These are phyloP conservation scores for Citrullus colocynthis DNA, from an alignment of 306 rosid genomes.

Conservation along the genomic window DNA sequence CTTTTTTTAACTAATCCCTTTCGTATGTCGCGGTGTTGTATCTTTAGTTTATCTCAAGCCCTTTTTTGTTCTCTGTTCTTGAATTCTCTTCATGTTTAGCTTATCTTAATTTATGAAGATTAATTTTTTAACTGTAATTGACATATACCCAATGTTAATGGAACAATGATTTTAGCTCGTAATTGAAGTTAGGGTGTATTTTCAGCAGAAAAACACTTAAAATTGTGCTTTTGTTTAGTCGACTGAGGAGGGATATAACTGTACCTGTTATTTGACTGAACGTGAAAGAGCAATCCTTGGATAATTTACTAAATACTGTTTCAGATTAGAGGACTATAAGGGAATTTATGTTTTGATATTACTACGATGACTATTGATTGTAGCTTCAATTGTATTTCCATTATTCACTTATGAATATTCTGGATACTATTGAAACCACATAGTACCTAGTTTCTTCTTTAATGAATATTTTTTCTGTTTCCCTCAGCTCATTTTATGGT, in stretches of 20 bases:
- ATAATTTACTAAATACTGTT: neutral
- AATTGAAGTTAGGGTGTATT: neutral
- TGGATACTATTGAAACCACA: neutral
- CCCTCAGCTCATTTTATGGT: neutral
- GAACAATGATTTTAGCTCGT: neutral
- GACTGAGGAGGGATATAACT: neutral
- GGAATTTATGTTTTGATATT: neutral
- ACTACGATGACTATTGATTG: neutral
- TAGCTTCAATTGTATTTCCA: neutral
- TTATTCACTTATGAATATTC: neutral
- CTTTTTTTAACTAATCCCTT: neutral
- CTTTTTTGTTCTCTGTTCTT: neutral
- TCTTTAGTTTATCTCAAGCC: neutral
- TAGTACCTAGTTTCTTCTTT: neutral
- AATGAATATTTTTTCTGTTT: neutral
- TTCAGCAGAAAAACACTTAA: neutral
- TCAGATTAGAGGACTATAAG: neutral
- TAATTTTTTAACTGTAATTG: neutral
- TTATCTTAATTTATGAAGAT: neutral
- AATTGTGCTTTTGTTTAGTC: neutral
- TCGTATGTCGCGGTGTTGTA: neutral
- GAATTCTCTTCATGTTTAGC: neutral
- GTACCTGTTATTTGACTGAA: neutral
- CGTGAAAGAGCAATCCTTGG: neutral
- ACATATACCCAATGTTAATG: neutral